Evolutionary conservation across 345 rosid genomes (phyloP).

Genomic region (Rhizophora mangle): DNA sequence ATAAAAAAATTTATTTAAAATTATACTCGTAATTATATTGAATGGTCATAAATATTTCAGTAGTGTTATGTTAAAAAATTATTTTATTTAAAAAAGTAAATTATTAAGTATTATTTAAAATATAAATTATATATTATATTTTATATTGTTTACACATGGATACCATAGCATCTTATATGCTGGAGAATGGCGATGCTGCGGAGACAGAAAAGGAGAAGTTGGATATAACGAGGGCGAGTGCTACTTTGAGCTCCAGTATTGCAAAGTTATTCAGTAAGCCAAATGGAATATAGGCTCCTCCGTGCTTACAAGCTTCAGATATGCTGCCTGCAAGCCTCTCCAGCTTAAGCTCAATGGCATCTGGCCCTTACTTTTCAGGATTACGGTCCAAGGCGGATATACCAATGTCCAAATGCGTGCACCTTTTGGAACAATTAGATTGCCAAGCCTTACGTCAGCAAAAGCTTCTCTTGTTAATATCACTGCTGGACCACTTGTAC

Average conservation of each 20-base stretch:
- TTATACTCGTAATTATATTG: no score
- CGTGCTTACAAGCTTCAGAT: slow-evolving; percentile 11
- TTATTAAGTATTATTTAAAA: no score
- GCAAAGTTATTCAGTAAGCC: slow-evolving; percentile 15
- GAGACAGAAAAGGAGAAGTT: slow-evolving; percentile 13
- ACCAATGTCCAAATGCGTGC: slow-evolving; percentile 6
- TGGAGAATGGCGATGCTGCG: slow-evolving; percentile 12
- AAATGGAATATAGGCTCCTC: slow-evolving; percentile 12
- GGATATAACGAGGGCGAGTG: background rate
- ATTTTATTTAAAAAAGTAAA: no score
- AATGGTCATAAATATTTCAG: no score
- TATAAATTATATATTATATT: no score
- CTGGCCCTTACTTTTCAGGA: slow-evolving; percentile 18
- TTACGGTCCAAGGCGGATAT: background rate
- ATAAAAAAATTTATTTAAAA: no score
- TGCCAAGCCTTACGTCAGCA: background rate
- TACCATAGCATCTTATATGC: slow-evolving; percentile 15
- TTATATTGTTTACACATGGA: no score
- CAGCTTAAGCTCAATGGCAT: slow-evolving; percentile 14
- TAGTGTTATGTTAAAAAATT: no score
- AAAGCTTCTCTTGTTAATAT: slow-evolving; percentile 11
- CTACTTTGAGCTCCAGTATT: slow-evolving; percentile 7
- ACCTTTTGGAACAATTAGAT: slow-evolving; percentile 13
- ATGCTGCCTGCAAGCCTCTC: slow-evolving; percentile 15
- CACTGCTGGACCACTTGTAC: slow-evolving; percentile 14